Percentiles rank a stretch among this genome's conserved stretches.
These are phyloP conservation scores for Annulohypoxylon bovei DNA, from an alignment of 495 filamentous ascomycete genomes.

Conservation along the genomic window DNA sequence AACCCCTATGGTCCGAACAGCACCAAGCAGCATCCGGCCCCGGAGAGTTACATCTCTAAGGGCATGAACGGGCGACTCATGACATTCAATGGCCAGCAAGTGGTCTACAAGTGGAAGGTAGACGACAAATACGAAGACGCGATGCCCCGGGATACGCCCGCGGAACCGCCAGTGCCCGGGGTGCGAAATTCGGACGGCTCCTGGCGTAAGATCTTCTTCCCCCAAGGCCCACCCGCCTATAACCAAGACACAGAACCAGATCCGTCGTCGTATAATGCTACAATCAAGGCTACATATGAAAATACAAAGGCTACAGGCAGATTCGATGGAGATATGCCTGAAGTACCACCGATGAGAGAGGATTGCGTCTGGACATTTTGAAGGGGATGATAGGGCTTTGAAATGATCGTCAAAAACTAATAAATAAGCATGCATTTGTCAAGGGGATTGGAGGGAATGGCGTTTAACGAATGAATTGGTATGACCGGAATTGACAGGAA, in stretches of 20 bases:
- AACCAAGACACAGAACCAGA: slow-evolving; percentile 63
- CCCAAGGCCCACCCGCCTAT: slow-evolving; percentile 71
- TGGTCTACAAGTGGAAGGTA: slow-evolving; percentile 50
- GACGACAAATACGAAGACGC: slow-evolving; percentile 38
- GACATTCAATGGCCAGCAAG: slow-evolving; percentile 55
- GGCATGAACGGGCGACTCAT: slow-evolving; percentile 45
- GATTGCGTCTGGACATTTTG: slow-evolving; percentile 78
- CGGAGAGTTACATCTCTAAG: slow-evolving; percentile 49
- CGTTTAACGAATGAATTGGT: slow-evolving; percentile 4
- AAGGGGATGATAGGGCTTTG: not conserved
- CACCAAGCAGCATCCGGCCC: slow-evolving; percentile 55
- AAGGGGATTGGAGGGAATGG: not conserved
- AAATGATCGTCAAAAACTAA: not conserved
- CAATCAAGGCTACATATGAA: slow-evolving; percentile 65
- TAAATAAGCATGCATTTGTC: not conserved
- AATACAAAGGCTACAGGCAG: slow-evolving; percentile 67
- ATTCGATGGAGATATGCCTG: slow-evolving; percentile 73
- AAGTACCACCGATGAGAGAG: slow-evolving; percentile 76
- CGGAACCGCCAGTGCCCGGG: slow-evolving; percentile 44
- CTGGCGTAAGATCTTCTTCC: slow-evolving; percentile 71
- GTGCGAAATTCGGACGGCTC: slow-evolving; percentile 53
- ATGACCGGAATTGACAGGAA: not conserved
- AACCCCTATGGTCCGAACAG: slow-evolving; percentile 54
- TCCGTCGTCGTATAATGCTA: slow-evolving; percentile 54
- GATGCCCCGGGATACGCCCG: slow-evolving; percentile 25